These are phyloP conservation scores for Suillus plorans DNA, from an alignment of 768 basidiomycete genomes.

Conservation along the genomic window DNA sequence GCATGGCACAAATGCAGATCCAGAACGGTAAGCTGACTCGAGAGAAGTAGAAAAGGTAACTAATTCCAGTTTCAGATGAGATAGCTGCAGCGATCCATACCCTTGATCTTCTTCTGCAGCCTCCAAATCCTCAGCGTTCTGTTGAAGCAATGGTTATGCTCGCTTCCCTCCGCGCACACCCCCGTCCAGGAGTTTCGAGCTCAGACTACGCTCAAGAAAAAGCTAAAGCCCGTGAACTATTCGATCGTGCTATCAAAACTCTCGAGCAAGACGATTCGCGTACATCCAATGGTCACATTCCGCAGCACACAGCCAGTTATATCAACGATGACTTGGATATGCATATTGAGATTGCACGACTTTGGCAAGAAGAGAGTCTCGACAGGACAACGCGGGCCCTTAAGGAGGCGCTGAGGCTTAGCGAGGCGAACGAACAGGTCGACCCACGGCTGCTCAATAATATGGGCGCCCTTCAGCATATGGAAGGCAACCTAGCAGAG, in stretches of 20 bases:
- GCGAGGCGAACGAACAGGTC: conserved; percentile 45
- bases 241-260: conserved; percentile 71
- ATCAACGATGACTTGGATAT: conserved; percentile 82
- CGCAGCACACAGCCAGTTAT: conserved; percentile 44
- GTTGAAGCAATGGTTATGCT: conserved; percentile 87
- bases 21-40: conserved; percentile 57
- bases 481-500: conserved; percentile 57
- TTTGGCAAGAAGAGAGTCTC: conserved; percentile 83
- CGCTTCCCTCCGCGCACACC: conserved; percentile 82
- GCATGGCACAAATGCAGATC: conserved; percentile 85
- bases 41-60: conserved; percentile 2
- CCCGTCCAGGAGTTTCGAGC: conserved; percentile 75
- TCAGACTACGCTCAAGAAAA: conserved; percentile 74
- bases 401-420: conserved; percentile 68
- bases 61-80: conserved; percentile 55
- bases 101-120: conserved; percentile 72
- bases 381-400: conserved; percentile 75
- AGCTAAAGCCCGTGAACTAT: conserved; percentile 73
- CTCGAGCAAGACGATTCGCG: conserved; percentile 62
- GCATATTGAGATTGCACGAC: conserved; percentile 84
- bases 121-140: conserved; percentile 62
- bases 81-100: conserved; percentile 83
- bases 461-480: conserved; percentile 70
- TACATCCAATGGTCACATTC: conserved; percentile 30
- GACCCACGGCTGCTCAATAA: conserved; percentile 81